A percentile compares a stretch with the other conserved stretches of the same genome.
phyloP scores from a whole-genome alignment of 192 early-diverging fungal species.

The Umbelopsis vinacea region DNA sequence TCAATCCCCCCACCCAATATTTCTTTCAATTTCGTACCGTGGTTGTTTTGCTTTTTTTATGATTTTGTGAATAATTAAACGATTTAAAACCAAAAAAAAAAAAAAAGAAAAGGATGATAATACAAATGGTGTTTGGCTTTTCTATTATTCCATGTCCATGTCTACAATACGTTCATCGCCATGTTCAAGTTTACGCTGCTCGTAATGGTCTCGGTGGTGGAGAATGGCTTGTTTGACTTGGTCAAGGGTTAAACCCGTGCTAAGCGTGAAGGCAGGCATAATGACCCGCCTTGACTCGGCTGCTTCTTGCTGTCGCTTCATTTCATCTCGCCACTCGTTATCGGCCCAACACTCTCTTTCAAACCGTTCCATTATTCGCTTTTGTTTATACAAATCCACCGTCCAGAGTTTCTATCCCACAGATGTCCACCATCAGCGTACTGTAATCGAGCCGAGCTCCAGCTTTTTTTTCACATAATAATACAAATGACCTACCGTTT shows the following conservation, averaged over 20 bases:
- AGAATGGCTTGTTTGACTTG: constrained; percentile 3
- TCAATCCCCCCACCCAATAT: neutral
- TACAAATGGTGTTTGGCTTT: neutral
- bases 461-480: neutral
- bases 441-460: too few relatives aligned
- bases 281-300: constrained; percentile 11
- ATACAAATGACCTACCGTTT: neutral
- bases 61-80: neutral
- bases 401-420: neutral
- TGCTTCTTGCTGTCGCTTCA: constrained; percentile 16
- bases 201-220: neutral
- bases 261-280: constrained; percentile 1
- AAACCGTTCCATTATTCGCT: constrained; percentile 13
- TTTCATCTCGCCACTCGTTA: constrained; percentile 18
- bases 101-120: neutral
- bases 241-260: neutral
- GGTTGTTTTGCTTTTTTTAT: neutral
- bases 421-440: too few relatives aligned
- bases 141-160: constrained; percentile 21
- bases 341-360: constrained; percentile 12
- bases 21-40: neutral
- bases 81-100: neutral
- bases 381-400: constrained; percentile 12
- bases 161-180: constrained; percentile 11
- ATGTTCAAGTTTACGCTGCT: constrained; percentile 11